Evolutionary conservation across 192 early-diverging fungal species (phyloP), one percentile per base, ranked within the genome.

Genomic region (Linderina pennispora): DNA sequence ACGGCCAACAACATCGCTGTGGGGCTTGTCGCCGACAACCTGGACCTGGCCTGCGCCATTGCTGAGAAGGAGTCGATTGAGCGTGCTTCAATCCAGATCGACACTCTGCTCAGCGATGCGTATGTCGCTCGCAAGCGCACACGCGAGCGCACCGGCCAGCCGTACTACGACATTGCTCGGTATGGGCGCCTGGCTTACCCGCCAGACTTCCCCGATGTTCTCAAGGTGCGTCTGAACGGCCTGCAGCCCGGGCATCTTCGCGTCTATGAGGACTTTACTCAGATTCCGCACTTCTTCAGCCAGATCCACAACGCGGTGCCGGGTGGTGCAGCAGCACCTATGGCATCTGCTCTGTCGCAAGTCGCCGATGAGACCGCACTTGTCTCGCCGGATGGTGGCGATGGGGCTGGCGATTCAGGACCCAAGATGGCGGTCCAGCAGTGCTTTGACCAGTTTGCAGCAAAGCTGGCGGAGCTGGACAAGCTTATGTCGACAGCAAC

Each of bases 1-100:
- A 52, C 70, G 25, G 80, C 87, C 0, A 92, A 97, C 44, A 86
- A 89, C 57, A 84, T 87, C 7, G 87, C 92, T 8, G 73, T 86
- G 24, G 76, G 90, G 34, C 80, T 91, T 21, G 91, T 94, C 9
- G 75, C 82, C 4, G 94, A 97, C 57, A 99, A 99, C 57, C 58
- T 97, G 42, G 97, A 99, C 34, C 74, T 96, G 23, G 92, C 88
- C 9, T 96, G 92, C 58, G 83, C 91, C 0, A 82, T 99, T 21
- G 88, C 96, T 43, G 93, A 99, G 62, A 91, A 92, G 57, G 87
- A 92, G 19, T 93, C 97, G 2, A 90, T 90, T 53, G 92, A 96
- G 58, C 94, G 94, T 46, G 89, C 92, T 1, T 75, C 89, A n/a
- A 75, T 85, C n/a, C 92, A 96, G 50, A 93, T 99, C 34, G 92